Evolutionary conservation across 208 protist genomes (phyloP), one percentile per base, ranked within the genome.

Genomic region (Crithidia bombi): DNA sequence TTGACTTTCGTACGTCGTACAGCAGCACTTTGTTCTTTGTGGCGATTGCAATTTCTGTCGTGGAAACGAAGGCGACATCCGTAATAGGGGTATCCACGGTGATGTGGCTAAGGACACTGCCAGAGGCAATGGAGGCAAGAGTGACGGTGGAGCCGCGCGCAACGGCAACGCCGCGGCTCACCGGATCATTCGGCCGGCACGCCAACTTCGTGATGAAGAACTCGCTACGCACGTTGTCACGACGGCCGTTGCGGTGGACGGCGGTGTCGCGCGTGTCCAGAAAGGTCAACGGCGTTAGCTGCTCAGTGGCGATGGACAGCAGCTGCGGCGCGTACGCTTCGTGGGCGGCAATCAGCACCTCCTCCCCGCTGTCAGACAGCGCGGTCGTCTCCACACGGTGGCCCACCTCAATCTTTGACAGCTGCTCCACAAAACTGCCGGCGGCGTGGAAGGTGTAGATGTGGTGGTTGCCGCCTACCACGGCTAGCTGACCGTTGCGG

Each of bases 401-500:
- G 2, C 25, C 47, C 14, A 94, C 67, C 46, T 93, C 76, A 3
- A 85, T 73, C 72, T 91, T 91, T 0, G 85, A 78, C 3, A 96
- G 75, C 73, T 83, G 85, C 82, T 94, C 87, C 33, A 93, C 85
- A 68, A 89, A 96, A 25, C 67, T 71, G 30, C 91, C 91, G n/a
- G 89, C 73, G 25, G 86, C 82, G 81, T 94, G 87, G 62, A 93
- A 96, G 41, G 81, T 73, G 78, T 96, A 93, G 43, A 96, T 57
- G 78, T 93, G 83, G 35, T 78, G 78, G 63, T 87, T 90, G 41
- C 89, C 89, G 17, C 82, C 87, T 0, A 96, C 89, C 5, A 96
- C 65, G 12, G 69, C 82, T 28, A 94, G 78, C 75, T 93, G 87
- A 0, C 87, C 87, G 78, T 90, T 94, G 58, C 74, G 84, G 71